Evolutionary conservation across 331 rosid genomes (phyloP).

Genomic region (Erythrophleum ivorense): DNA sequence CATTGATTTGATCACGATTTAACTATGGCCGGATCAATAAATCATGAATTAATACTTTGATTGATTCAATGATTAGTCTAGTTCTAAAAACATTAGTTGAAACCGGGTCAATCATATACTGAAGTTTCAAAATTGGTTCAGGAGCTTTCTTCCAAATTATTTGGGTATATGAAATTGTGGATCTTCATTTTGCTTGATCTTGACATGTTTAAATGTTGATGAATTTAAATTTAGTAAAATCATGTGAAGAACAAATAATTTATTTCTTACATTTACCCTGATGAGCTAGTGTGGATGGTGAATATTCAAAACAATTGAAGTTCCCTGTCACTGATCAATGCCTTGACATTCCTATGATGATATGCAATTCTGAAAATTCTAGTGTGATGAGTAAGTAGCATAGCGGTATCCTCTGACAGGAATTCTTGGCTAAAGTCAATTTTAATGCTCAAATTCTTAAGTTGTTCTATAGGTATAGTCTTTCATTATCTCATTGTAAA

Average conservation of each 20-base stretch:
- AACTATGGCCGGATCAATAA: no score
- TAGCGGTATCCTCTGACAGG: conserved; percentile 8
- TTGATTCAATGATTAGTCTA: no score
- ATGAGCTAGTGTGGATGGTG: neutral
- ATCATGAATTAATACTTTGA: no score
- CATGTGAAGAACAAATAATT: conserved; percentile 16
- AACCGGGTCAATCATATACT: conserved; percentile 11
- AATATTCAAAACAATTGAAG: neutral
- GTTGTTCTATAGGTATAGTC: neutral
- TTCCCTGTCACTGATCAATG: conserved; percentile 7
- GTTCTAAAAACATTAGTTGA: no score
- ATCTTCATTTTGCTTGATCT: conserved; percentile 7
- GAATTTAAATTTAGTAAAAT: conserved; percentile 23
- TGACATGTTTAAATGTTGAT: neutral
- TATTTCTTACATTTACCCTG: conserved; percentile 7
- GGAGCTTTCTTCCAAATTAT: conserved; percentile 7
- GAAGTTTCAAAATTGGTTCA: conserved; percentile 20
- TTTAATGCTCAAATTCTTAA: neutral
- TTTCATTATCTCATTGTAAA: neutral
- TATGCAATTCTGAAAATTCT: conserved; percentile 2
- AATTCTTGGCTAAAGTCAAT: conserved; percentile 15
- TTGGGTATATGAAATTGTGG: conserved; percentile 18
- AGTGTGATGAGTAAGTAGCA: conserved; percentile 16
- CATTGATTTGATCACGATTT: no score
- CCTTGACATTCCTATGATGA: conserved; percentile 22